Evolutionary conservation across 768 basidiomycete species (phyloP), one percentile per base, ranked within the genome.

Genomic region (Termitomyces eurrhizus): DNA sequence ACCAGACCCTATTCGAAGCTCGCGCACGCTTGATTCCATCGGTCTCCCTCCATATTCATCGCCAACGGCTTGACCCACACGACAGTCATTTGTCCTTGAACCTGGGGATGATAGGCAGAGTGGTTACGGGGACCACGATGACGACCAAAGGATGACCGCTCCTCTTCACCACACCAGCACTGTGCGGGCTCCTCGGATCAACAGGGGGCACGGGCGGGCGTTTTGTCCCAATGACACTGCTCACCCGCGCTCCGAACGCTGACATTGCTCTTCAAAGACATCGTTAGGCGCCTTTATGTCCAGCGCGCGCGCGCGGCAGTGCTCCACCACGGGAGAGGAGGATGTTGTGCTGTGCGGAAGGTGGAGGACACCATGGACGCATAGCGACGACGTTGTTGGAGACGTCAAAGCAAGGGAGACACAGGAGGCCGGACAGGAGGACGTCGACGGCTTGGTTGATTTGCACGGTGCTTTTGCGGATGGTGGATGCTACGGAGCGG

Each of bases 1-100:
- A 66, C 77, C 36, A 71, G 85, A n/a, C 89, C 89, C 2, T 89
- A 92, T 64, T 90, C 88, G 7, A 90, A 91, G 67, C 76, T 90
- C 9, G 87, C 87, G 2, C 88, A 87, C n/a, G 77, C 67, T 39
- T 57, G n/a, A n/a, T n/a, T n/a, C n/a, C n/a, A n/a, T n/a, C n/a
- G n/a, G n/a, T n/a, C n/a, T n/a, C n/a, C n/a, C n/a, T n/a, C n/a
- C n/a, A n/a, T n/a, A n/a, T n/a, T n/a, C n/a, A n/a, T n/a, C n/a
- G n/a, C n/a, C 59, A 44, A 64, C 58, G 21, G 52, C 57, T 33
- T 68, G 66, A 33, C 67, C 64, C 24, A 65, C 53, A 37, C 59
- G 53, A 7, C 62, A 46, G 42, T 65, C 69, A 11, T 69, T 69
- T 7, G 69, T 71, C 54, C 42, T 69, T n/a, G 69, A 70, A 49